A percentile compares a stretch with the other conserved stretches of the same genome.
Conservation (phyloP, 306 rosid species). For the Ziziphus jujuba region DNA sequence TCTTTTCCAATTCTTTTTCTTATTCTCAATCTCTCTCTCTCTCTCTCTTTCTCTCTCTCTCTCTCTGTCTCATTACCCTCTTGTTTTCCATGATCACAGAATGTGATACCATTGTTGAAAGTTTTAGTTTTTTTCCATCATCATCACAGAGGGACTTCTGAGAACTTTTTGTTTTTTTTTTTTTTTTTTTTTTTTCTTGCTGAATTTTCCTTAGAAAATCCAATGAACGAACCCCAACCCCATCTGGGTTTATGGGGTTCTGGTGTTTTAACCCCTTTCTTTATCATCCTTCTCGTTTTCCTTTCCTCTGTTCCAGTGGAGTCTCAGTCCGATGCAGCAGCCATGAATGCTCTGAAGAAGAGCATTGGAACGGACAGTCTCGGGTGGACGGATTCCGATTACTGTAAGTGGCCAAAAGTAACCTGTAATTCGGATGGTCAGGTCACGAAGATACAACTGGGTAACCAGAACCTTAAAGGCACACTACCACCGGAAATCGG, state of each 20-base stretch:
- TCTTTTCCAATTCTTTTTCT: neutral
- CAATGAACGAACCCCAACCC: slow-evolving; percentile 3
- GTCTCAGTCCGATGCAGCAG: slow-evolving; percentile 49
- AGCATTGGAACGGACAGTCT: slow-evolving; percentile 35
- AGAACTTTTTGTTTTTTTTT: neutral
- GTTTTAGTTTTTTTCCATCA: no score
- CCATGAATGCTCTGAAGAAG: slow-evolving; percentile 42
- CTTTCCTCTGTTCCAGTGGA: neutral
- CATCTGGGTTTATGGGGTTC: slow-evolving; percentile 26
- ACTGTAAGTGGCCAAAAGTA: slow-evolving; percentile 51
- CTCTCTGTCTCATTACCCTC: neutral
- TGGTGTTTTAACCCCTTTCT: slow-evolving; percentile 2
- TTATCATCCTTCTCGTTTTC: neutral
- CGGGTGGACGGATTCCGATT: slow-evolving; percentile 48
- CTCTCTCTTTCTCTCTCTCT: no score
- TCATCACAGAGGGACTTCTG: neutral
- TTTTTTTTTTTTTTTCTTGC: neutral
- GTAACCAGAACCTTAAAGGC: slow-evolving; percentile 55
- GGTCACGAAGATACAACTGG: slow-evolving; percentile 50
- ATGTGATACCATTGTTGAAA: neutral
- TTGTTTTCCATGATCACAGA: neutral
- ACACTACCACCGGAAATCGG: slow-evolving; percentile 51
- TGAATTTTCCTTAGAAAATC: neutral
- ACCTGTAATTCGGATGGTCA: slow-evolving; percentile 33
- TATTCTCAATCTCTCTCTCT: neutral